phyloP scores from a whole-genome alignment of 2,329 filamentous ascomycete species.

The Corinectria fuckeliana region DNA sequence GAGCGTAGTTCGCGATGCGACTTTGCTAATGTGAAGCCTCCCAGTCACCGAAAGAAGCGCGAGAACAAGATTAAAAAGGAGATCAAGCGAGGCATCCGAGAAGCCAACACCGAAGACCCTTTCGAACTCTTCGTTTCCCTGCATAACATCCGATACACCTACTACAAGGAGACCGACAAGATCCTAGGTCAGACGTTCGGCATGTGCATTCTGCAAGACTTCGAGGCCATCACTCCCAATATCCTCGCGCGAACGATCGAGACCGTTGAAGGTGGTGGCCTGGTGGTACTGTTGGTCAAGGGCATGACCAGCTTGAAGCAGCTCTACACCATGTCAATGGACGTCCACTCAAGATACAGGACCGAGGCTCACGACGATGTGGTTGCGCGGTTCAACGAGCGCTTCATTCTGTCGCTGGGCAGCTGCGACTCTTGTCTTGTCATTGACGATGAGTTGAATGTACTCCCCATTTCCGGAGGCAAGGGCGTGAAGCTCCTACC shows the following conservation, averaged over 20 bases:
- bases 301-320: constrained; percentile 98
- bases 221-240: constrained; percentile 97
- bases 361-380: constrained; percentile 97
- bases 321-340: constrained; percentile 96
- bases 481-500: constrained; percentile 87
- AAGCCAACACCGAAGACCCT: constrained; percentile 90
- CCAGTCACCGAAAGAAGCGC: constrained; percentile 94
- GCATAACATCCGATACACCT: constrained; percentile 97
- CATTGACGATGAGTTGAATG: constrained; percentile 97
- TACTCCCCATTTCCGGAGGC: constrained; percentile 93
- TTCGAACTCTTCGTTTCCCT: constrained; percentile 98
- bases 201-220: constrained; percentile 98
- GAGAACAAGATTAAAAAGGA: constrained; percentile 99
- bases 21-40: constrained; percentile 22
- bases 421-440: constrained; percentile 94
- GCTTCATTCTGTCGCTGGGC: constrained; percentile 94
- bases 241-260: constrained; percentile 93
- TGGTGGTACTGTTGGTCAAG: constrained; percentile 90
- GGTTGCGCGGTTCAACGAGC: constrained; percentile 94
- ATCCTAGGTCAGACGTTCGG: constrained; percentile 97
- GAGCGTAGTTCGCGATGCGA: constrained; percentile 7
- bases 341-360: constrained; percentile 93
- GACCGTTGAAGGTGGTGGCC: constrained; percentile 93
- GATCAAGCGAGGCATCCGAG: constrained; percentile 91
- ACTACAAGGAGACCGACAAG: constrained; percentile 99